Evolutionary conservation across 1,284 basidiomycete genomes (phyloP).

Genomic region (Microbotryum silenes-acaulis): DNA sequence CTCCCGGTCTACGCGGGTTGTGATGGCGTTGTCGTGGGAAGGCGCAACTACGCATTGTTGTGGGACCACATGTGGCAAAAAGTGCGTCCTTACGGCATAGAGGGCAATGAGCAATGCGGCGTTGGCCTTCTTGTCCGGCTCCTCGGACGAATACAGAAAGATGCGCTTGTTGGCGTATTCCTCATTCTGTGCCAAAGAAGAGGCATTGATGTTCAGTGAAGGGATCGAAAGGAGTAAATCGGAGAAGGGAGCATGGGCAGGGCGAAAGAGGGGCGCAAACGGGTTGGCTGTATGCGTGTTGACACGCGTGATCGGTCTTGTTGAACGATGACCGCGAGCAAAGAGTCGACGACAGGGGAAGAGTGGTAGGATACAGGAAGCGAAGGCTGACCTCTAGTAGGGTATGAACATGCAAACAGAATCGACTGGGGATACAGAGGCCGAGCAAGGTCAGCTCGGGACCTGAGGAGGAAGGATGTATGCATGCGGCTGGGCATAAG

Average conservation of each 20-base stretch:
- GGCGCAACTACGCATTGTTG: too few relatives aligned
- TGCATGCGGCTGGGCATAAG: neutral
- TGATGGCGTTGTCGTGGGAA: too few relatives aligned
- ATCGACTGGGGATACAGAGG: slow-evolving; percentile 43
- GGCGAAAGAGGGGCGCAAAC: neutral
- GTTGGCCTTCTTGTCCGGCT: slow-evolving; percentile 83
- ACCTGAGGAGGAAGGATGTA: neutral
- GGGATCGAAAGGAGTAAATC: too few relatives aligned
- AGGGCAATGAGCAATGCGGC: slow-evolving; percentile 85
- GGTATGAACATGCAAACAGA: slow-evolving; percentile 85
- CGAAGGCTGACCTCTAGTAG: slow-evolving; percentile 59
- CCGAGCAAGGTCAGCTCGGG: neutral
- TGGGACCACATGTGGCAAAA: too few relatives aligned
- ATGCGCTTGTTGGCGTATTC: slow-evolving; percentile 45
- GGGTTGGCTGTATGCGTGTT: too few relatives aligned
- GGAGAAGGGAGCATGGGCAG: neutral
- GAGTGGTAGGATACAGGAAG: slow-evolving; percentile 5
- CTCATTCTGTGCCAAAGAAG: neutral
- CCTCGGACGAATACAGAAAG: slow-evolving; percentile 80
- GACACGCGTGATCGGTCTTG: neutral
- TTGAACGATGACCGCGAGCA: neutral
- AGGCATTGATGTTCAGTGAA: neutral
- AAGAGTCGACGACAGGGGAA: neutral
- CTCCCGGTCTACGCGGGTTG: too few relatives aligned
- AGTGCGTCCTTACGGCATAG: slow-evolving; percentile 58